Evolutionary conservation across 2,329 filamentous ascomycete genomes (phyloP), one percentile per base, ranked within the genome.

Genomic region (Cytospora chrysosperma): DNA sequence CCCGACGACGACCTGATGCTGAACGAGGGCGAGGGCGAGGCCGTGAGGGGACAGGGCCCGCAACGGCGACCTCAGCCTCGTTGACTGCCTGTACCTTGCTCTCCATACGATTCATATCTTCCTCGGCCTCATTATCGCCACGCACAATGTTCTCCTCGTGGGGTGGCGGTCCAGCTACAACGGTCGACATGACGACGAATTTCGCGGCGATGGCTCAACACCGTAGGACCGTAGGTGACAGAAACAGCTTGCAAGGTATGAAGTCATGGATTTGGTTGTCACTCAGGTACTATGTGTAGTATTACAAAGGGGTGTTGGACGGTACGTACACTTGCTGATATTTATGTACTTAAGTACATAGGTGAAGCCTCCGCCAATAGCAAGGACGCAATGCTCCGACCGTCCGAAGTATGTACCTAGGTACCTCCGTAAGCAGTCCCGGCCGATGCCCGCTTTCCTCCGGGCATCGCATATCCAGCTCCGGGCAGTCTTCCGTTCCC

Each of bases 1-100:
- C 72, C 19, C 40, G 40, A 43, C 19, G 40, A 43, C 40, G 40
- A 43, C 17, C 40, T 43, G n/a, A 21, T 7, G 19, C 19, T 3
- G 10, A 3, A 43, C 5, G n/a, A 3, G 40, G 19, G 6, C 17
- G 40, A 21, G 40, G 40, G 10, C 40, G 19, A 19, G 8, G 40
- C n/a, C 40, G 40, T 40, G 37, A 32, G 8, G 30, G 2, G 15
- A 7, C 40, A 8, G 40, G 19, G 7, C 40, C 40, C 2, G 40
- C 40, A 43, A 43, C 19, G 17, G n/a, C 19, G 9, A 10, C 37
- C 9, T n/a, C 37, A 9, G 40, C 19, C 40, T 34, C 32, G 12
- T 34, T 15, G 32, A 34, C 10, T 2, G 32, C 10, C 32, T 34
- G 7, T 13, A 4, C 12, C 6, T 34, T 13, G 15, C 10, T 15